These are phyloP conservation scores for Lepidium africanum DNA, from an alignment of 345 rosid genomes.

Conservation along the genomic window DNA sequence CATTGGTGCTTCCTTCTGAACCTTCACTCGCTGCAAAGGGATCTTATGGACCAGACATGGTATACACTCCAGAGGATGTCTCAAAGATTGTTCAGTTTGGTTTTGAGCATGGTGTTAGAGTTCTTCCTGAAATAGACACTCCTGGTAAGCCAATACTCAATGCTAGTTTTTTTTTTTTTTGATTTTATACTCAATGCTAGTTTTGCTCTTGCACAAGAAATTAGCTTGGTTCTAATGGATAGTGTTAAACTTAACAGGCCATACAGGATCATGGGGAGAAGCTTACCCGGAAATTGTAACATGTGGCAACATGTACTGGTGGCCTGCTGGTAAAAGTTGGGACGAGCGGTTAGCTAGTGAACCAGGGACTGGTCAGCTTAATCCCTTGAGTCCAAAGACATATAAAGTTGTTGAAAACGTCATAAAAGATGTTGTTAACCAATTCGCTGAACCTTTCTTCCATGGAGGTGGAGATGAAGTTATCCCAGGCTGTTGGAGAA, in stretches of 20 bases:
- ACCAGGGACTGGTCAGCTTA: constrained; percentile 86
- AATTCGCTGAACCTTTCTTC: constrained; percentile 67
- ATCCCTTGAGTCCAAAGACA: constrained; percentile 67
- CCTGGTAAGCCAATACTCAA: constrained; percentile 49
- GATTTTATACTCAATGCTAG: not conserved
- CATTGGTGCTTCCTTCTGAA: constrained; percentile 66
- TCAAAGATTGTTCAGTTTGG: constrained; percentile 50
- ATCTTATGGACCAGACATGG: constrained; percentile 55
- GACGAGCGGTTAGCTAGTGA: constrained; percentile 62
- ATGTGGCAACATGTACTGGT: constrained; percentile 90
- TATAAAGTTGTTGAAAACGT: constrained; percentile 60
- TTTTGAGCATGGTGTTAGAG: constrained; percentile 70
- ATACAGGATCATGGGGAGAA: constrained; percentile 85
- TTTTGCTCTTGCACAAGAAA: not conserved
- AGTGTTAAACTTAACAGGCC: constrained; percentile 29
- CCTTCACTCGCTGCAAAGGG: constrained; percentile 69
- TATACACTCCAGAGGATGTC: constrained; percentile 53
- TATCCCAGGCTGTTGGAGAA: constrained; percentile 78
- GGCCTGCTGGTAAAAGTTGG: constrained; percentile 53
- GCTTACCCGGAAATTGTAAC: constrained; percentile 77
- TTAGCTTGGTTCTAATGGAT: not conserved
- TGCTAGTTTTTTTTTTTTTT: not conserved
- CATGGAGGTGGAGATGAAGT: constrained; percentile 81
- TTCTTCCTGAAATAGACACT: constrained; percentile 75
- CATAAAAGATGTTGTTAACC: constrained; percentile 34